phyloP scores from a whole-genome alignment of 2,329 filamentous ascomycete species.

The Diplodia intermedia region DNA sequence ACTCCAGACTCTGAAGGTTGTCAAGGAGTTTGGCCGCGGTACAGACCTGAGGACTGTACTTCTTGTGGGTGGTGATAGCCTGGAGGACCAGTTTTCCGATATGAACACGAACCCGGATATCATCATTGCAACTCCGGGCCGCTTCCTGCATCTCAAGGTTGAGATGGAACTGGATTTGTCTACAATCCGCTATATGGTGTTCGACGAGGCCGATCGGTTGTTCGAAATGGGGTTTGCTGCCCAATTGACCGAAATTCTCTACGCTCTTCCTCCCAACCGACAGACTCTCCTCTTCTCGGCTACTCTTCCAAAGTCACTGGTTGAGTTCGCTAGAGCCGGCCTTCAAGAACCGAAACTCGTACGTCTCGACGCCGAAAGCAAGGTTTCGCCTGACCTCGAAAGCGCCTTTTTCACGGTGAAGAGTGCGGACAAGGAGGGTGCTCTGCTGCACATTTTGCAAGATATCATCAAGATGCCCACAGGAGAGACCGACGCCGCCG shows the following conservation, averaged over 20 bases:
- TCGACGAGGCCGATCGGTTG: conserved; percentile 94
- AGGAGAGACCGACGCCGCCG: conserved; percentile 63
- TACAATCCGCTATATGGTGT: conserved; percentile 91
- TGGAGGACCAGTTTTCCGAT: conserved; percentile 92
- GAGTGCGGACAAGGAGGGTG: conserved; percentile 90
- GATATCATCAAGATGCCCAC: conserved; percentile 92
- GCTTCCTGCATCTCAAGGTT: conserved; percentile 94
- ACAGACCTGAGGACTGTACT: conserved; percentile 91
- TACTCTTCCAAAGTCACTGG: conserved; percentile 89
- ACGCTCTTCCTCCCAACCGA: conserved; percentile 80
- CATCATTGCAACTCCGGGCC: conserved; percentile 93
- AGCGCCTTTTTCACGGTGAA: conserved; percentile 95
- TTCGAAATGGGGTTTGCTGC: conserved; percentile 99
- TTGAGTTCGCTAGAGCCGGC: conserved; percentile 94
- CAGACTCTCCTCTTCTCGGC: conserved; percentile 96
- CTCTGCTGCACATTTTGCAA: conserved; percentile 84
- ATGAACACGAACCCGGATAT: conserved; percentile 97
- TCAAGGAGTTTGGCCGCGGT: conserved; percentile 89
- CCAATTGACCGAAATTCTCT: conserved; percentile 90
- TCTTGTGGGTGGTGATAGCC: conserved; percentile 90
- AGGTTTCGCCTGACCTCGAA: conserved; percentile 94
- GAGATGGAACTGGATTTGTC: conserved; percentile 94
- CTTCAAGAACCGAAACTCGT: conserved; percentile 91
- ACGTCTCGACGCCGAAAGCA: conserved; percentile 90
- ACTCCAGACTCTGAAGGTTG: conserved; percentile 92